These are phyloP conservation scores for Trichoderma orchidacearum DNA, from an alignment of 495 filamentous ascomycete genomes.

Conservation along the genomic window DNA sequence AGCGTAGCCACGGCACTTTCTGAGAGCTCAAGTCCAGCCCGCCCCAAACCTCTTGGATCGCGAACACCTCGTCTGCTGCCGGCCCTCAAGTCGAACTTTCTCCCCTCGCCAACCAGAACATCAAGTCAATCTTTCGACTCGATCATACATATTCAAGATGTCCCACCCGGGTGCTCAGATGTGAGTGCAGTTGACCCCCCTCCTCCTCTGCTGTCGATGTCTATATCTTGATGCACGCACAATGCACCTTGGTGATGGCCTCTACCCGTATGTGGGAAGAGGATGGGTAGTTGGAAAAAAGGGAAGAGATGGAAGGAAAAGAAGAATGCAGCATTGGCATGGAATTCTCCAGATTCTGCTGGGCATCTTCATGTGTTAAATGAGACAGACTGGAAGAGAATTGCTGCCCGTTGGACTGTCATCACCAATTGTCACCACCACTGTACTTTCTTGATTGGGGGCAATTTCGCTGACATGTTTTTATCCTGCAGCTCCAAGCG, in stretches of 20 bases:
- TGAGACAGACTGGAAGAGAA: too few relatives aligned
- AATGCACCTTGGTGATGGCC: neutral
- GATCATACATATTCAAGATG: slow-evolving; percentile 29
- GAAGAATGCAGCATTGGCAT: too few relatives aligned
- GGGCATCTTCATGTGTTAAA: too few relatives aligned
- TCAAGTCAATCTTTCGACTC: neutral
- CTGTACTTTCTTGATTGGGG: neutral
- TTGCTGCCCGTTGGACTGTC: neutral
- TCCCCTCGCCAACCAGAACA: slow-evolving; percentile 4
- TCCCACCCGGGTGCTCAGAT: slow-evolving; percentile 37
- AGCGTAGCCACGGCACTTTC: neutral
- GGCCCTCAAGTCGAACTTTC: slow-evolving; percentile 16
- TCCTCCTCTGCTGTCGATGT: neutral
- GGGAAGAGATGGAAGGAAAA: too few relatives aligned
- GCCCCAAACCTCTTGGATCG: neutral
- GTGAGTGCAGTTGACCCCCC: slow-evolving; percentile 14
- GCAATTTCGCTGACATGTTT: neutral
- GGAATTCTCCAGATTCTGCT: too few relatives aligned
- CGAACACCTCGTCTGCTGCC: too few relatives aligned
- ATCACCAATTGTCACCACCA: neutral
- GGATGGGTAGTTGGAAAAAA: too few relatives aligned
- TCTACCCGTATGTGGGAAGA: too few relatives aligned
- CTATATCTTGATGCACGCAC: too few relatives aligned
- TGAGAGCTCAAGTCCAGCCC: neutral
- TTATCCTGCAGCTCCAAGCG: slow-evolving; percentile 73